Conservation (phyloP, 768 basidiomycete genomes). For the Mycena alexandri region DNA sequence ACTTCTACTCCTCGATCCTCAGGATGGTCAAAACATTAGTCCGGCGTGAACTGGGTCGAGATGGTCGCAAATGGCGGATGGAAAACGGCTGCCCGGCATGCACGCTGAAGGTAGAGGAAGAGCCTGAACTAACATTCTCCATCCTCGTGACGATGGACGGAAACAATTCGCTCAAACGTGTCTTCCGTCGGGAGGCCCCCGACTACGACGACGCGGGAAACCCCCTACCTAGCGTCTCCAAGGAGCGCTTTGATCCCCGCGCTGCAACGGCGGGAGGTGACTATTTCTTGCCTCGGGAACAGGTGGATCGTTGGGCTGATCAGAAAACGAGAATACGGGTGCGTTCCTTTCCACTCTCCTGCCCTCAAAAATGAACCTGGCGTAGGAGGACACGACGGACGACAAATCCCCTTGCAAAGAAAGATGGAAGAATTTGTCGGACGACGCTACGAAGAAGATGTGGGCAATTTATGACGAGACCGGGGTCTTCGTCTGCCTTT, state of each 20-base stretch:
- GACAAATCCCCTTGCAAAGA: neutral
- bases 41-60: slow-evolving; percentile 37
- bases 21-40: slow-evolving; percentile 32
- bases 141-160: slow-evolving; percentile 46
- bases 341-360: no score
- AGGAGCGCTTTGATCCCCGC: neutral
- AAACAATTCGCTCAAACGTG: slow-evolving; percentile 46
- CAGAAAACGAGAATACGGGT: no score
- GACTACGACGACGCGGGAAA: neutral
- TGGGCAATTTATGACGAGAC: neutral
- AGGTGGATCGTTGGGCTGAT: neutral
- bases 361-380: no score
- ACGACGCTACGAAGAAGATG: neutral
- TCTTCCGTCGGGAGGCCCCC: slow-evolving; percentile 15
- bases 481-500: neutral
- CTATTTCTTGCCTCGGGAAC: neutral
- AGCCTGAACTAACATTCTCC: slow-evolving; percentile 37
- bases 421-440: neutral
- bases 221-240: neutral
- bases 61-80: slow-evolving; percentile 42
- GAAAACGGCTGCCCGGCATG: slow-evolving; percentile 47
- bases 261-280: neutral
- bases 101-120: slow-evolving; percentile 42
- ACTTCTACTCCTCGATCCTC: slow-evolving; percentile 40
- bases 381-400: neutral